Conservation (phyloP, 192 early-diverging fungal genomes). For the Podila clonocystis region DNA sequence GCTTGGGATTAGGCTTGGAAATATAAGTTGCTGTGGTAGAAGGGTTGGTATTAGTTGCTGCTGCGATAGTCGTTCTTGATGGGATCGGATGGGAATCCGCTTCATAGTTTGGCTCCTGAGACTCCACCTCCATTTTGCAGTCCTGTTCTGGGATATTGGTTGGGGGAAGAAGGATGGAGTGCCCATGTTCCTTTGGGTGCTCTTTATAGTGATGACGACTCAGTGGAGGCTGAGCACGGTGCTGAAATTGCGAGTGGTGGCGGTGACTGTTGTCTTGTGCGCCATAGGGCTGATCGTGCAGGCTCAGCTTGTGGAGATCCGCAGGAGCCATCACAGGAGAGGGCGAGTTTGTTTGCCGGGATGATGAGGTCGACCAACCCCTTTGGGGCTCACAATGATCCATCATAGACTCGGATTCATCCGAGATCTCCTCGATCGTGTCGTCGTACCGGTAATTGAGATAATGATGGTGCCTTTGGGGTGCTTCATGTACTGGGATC, state of each 20-base stretch:
- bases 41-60: neutral
- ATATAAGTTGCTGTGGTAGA: neutral
- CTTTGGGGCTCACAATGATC: slow-evolving; percentile 40
- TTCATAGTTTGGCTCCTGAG: neutral
- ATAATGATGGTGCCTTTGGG: neutral
- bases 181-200: too few relatives aligned
- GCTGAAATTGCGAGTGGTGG: neutral
- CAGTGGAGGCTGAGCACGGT: too few relatives aligned
- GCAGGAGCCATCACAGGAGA: slow-evolving; percentile 28
- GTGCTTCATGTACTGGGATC: neutral
- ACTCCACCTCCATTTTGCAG: neutral
- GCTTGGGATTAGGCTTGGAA: neutral
- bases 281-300: neutral
- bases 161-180: too few relatives aligned
- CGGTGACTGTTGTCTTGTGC: neutral
- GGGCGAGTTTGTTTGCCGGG: slow-evolving; percentile 29
- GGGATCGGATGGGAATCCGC: neutral
- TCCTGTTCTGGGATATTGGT: neutral
- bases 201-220: too few relatives aligned
- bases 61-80: neutral
- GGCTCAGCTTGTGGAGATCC: neutral
- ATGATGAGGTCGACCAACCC: slow-evolving; percentile 31
- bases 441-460: neutral
- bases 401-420: slow-evolving; percentile 35
- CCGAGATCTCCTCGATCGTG: slow-evolving; percentile 2